These are phyloP conservation scores for Trametes versicolor DNA, from an alignment of 1,284 basidiomycete genomes.

Conservation along the genomic window DNA sequence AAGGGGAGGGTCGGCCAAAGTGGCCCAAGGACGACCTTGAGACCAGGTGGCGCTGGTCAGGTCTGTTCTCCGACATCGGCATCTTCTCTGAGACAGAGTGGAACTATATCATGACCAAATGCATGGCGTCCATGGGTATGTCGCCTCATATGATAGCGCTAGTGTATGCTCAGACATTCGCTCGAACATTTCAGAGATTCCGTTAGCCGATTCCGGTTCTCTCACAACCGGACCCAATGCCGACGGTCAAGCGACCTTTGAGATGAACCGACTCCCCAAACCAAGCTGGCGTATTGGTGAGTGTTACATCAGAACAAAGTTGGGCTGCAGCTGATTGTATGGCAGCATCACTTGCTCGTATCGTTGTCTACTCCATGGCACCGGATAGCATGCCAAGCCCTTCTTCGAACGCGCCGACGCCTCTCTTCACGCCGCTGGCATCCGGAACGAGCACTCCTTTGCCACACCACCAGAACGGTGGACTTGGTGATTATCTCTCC, in stretches of 20 bases:
- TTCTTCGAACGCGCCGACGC: conserved; percentile 61
- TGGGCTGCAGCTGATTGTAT: background rate
- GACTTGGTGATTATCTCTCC: conserved; percentile 69
- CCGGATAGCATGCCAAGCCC: conserved; percentile 75
- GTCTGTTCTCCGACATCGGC: conserved; percentile 83
- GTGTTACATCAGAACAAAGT: conserved; percentile 38
- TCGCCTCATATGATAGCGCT: conserved; percentile 17
- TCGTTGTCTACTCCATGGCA: conserved; percentile 93
- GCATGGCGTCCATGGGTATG: conserved; percentile 87
- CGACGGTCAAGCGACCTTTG: conserved; percentile 72
- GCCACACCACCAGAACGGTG: conserved; percentile 52
- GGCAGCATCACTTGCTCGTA: conserved; percentile 81
- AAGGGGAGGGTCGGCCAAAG: conserved; percentile 67
- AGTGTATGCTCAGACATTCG: conserved; percentile 16
- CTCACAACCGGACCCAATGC: conserved; percentile 76
- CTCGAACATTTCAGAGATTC: conserved; percentile 61
- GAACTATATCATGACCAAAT: conserved; percentile 92
- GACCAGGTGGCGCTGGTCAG: conserved; percentile 62
- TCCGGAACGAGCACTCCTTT: conserved; percentile 70
- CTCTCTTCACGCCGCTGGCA: conserved; percentile 69
- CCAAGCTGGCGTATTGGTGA: conserved; percentile 74
- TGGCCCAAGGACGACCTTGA: conserved; percentile 60
- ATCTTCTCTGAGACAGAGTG: conserved; percentile 92
- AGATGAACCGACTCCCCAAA: conserved; percentile 72
- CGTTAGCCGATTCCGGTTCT: conserved; percentile 75